Percentiles rank a stretch among this genome's conserved stretches.
phyloP scores from a whole-genome alignment of 1,139 yeast genomes.

The Nakaseomyces kungkrabaensis region DNA sequence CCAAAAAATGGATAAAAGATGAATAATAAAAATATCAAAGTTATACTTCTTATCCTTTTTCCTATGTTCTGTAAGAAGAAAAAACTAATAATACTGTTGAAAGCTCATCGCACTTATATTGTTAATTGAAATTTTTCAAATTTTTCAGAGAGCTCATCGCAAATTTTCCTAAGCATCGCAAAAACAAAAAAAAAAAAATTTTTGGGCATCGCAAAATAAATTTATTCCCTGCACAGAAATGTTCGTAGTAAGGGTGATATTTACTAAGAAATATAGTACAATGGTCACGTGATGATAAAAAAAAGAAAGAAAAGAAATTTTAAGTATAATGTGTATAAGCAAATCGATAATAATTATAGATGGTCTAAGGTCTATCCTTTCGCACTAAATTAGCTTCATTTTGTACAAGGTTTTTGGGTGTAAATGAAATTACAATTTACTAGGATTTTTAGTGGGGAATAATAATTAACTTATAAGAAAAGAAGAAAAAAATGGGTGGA shows the following conservation, averaged over 20 bases:
- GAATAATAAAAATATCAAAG: not conserved
- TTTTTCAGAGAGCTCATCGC: not conserved
- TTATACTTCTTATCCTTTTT: conserved; percentile 1
- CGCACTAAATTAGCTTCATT: no score
- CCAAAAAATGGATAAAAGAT: no score
- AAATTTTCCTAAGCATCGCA: not conserved
- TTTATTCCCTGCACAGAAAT: not conserved
- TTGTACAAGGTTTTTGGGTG: no score
- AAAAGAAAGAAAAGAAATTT: not conserved
- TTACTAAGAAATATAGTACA: no score
- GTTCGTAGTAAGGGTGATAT: no score
- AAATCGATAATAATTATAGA: no score
- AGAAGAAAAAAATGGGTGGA: not conserved
- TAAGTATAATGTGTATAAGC: no score
- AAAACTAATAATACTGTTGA: not conserved
- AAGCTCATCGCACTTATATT: conserved; percentile 15
- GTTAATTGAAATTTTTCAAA: conserved; percentile 7
- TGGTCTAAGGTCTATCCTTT: no score
- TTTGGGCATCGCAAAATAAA: not conserved
- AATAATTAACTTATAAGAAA: no score
- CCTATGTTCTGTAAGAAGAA: not conserved
- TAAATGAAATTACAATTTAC: no score
- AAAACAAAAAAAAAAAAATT: not conserved
- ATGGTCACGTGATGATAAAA: not conserved
- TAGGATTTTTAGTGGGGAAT: no score